A percentile compares a stretch with the other conserved stretches of the same genome.
These are phyloP conservation scores for Daldinia bambusicola DNA, from an alignment of 495 filamentous ascomycete genomes.

Conservation along the genomic window DNA sequence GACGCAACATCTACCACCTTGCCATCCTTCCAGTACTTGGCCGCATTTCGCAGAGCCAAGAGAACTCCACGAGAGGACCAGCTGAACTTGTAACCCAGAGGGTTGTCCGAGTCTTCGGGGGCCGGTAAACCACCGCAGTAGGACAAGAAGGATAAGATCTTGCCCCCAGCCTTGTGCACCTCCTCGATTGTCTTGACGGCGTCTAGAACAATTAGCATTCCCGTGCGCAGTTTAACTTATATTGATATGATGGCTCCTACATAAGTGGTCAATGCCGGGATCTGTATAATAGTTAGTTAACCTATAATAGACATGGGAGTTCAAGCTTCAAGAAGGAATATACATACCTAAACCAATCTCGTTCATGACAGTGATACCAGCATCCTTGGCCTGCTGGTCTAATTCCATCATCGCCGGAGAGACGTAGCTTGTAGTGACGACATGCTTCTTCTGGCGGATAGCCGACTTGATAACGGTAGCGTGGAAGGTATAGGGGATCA, in stretches of 20 bases:
- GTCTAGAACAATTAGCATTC: conserved; percentile 52
- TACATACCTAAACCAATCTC: conserved; percentile 80
- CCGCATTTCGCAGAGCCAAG: conserved; percentile 85
- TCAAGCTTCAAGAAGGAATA: conserved; percentile 25
- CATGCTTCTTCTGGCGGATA: conserved; percentile 91
- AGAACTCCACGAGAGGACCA: conserved; percentile 86
- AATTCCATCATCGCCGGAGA: conserved; percentile 93
- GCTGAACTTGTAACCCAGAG: conserved; percentile 95
- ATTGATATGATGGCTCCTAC: not conserved
- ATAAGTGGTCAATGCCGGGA: conserved; percentile 38
- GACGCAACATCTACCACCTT: conserved; percentile 70
- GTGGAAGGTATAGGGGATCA: conserved; percentile 96
- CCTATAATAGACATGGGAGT: not conserved
- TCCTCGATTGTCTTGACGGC: conserved; percentile 90
- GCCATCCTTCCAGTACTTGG: conserved; percentile 83
- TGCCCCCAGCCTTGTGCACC: conserved; percentile 84
- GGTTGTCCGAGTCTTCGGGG: conserved; percentile 87
- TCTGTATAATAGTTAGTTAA: conserved; percentile 15
- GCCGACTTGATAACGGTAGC: conserved; percentile 91
- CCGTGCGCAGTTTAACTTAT: not conserved
- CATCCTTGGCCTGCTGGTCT: conserved; percentile 82
- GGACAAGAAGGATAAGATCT: conserved; percentile 82
- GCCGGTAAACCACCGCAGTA: conserved; percentile 92
- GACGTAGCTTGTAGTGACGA: conserved; percentile 96
- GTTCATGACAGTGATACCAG: conserved; percentile 97